phyloP scores from a whole-genome alignment of 208 protist genomes.

The Angomonas ambiguus region DNA sequence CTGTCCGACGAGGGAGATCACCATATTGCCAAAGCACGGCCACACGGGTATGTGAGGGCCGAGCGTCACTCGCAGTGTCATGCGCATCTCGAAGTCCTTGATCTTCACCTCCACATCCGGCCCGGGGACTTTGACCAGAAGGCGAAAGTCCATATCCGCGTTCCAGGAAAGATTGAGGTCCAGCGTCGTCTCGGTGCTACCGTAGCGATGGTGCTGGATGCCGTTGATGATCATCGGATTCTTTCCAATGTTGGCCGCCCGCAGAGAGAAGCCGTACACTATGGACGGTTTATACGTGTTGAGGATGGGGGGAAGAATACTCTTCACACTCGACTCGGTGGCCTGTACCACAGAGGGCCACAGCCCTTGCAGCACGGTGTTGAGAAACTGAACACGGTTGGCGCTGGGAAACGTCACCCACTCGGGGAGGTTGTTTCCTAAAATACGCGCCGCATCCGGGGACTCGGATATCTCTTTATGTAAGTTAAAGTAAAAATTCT shows the following conservation, averaged over 20 bases:
- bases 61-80: constrained; percentile 51
- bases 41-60: constrained; percentile 61
- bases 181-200: constrained; percentile 45
- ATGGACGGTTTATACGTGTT: constrained; percentile 45
- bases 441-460: constrained; percentile 31
- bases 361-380: constrained; percentile 43
- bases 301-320: constrained; percentile 38
- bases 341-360: constrained; percentile 56
- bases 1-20: constrained; percentile 52
- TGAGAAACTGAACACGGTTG: constrained; percentile 65
- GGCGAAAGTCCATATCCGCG: constrained; percentile 52
- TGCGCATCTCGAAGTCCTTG: constrained; percentile 47
- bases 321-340: constrained; percentile 38
- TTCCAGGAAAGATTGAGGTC: constrained; percentile 66
- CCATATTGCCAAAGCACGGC: constrained; percentile 67
- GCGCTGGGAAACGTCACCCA: constrained; percentile 67
- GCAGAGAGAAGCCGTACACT: constrained; percentile 45
- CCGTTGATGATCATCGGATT: constrained; percentile 52
- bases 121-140: constrained; percentile 54
- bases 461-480: constrained; percentile 34
- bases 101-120: constrained; percentile 62
- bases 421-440: constrained; percentile 57
- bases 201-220: constrained; percentile 56
- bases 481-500: constrained; percentile 28
- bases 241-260: constrained; percentile 39